Conservation (phyloP, 768 basidiomycete species). For the Leccinum incarnatum region DNA sequence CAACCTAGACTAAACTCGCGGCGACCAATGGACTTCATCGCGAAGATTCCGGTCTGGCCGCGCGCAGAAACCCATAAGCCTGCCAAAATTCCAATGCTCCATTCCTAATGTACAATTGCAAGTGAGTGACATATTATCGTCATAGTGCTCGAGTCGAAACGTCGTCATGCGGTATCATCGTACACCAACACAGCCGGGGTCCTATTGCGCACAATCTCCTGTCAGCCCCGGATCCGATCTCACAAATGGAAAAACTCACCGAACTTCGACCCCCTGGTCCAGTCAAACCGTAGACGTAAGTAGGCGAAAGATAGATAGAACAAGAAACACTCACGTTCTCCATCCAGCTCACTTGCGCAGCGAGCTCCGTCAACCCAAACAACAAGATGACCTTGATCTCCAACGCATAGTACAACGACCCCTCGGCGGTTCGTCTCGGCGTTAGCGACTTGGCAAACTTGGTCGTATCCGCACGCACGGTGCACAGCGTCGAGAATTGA, state of each 20-base stretch:
- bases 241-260: conserved; percentile 20
- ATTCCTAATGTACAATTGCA: not conserved
- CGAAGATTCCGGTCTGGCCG: no score
- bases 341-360: conserved; percentile 50
- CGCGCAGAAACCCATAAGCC: no score
- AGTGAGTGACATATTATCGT: not conserved
- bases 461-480: conserved; percentile 33
- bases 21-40: no score
- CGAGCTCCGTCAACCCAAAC: conserved; percentile 54
- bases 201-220: conserved; percentile 5
- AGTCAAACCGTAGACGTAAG: not conserved
- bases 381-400: conserved; percentile 40
- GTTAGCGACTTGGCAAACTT: conserved; percentile 26
- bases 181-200: conserved; percentile 32
- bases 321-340: conserved; percentile 40
- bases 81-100: not conserved
- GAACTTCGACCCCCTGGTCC: conserved; percentile 37
- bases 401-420: conserved; percentile 24
- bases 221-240: not conserved
- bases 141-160: not conserved
- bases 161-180: conserved; percentile 15
- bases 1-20: no score
- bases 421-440: conserved; percentile 21
- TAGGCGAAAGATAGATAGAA: not conserved
- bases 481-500: conserved; percentile 36